Evolutionary conservation across 2,329 filamentous ascomycete species (phyloP), one percentile per base, ranked within the genome.

Genomic region (Canariomyces notabilis): DNA sequence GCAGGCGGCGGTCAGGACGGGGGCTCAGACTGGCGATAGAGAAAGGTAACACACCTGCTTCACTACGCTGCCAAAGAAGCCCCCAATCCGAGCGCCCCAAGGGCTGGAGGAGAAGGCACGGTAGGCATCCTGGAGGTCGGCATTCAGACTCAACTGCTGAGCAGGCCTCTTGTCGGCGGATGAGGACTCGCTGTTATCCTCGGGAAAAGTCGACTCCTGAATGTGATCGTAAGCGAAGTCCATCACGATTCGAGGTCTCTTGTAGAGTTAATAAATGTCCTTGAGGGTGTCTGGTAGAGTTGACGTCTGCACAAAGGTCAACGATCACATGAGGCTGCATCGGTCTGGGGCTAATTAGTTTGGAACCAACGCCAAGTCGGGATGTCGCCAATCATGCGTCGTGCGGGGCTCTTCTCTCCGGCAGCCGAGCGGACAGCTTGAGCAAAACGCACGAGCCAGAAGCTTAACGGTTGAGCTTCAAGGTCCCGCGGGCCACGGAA

Each of bases 201-300:
- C 77, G 32, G 79, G 74, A 52, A 87, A 77, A 42, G 81, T 78
- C 65, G 93, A 84, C 71, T 95, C 89, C 64, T 89, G 83, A 60
- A 97, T 95, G 67, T 95, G 89, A 63, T 98, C 93, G 77, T 97
- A 98, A 36, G 90, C 90, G 62, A 94, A 76, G 79, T 98, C 93
- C 93, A 98, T 97, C 55, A 54, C 60, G 42, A 16, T 29, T 9
- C 8, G 26, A 9, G n/a, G 26, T 29, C 4, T 4, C 9, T 29
- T 29, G 26, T 12, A 12, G 3, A 11, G 9, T 12, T 8, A 11
- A 12, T 29, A 9, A 11, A 29, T 29, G 9, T 29, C 4, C 9
- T 11, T 9, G 26, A 29, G 9, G 26, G 26, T 29, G 14, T 29
- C 26, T 29, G 33, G 33, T 16, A 15, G 33, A 15, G 33, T 35